Evolutionary conservation across 805 yeast genomes (phyloP).

Genomic region (Saturnispora mendoncae): DNA sequence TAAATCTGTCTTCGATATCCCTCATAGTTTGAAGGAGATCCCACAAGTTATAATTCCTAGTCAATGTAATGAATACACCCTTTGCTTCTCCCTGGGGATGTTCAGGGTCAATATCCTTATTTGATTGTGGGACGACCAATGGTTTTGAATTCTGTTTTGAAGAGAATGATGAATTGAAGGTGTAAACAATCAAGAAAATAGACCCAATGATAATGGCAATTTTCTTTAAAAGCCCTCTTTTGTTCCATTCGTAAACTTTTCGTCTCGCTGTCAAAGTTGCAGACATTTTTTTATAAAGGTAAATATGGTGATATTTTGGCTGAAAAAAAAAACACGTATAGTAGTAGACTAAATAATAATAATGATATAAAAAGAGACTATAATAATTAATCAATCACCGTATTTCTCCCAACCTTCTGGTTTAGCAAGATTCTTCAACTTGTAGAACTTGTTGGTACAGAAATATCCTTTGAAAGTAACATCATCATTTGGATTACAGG

Average conservation of each 20-base stretch:
- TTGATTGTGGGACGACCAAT: background rate
- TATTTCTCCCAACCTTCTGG: constrained; percentile 66
- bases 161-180: constrained; percentile 5
- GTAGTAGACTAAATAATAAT: background rate
- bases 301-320: background rate
- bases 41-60: constrained; percentile 61
- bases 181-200: constrained; percentile 1
- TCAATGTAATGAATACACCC: constrained; percentile 67
- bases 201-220: background rate
- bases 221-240: constrained; percentile 4
- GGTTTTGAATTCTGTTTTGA: background rate
- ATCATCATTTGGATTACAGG: constrained; percentile 64
- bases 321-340: background rate
- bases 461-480: constrained; percentile 71
- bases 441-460: constrained; percentile 58
- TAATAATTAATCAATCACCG: constrained; percentile 25
- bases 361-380: background rate
- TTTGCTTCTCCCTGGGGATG: background rate
- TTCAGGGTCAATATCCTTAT: background rate
- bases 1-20: constrained; percentile 83
- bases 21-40: constrained; percentile 54
- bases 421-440: constrained; percentile 44
- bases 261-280: constrained; percentile 5
- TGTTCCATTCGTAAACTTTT: constrained; percentile 9
- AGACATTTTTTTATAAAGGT: background rate